A percentile compares a stretch with the other conserved stretches of the same genome.
Evolutionary conservation across 2,329 filamentous ascomycete genomes (phyloP).

Genomic region (Pseudogymnoascus sp.): DNA sequence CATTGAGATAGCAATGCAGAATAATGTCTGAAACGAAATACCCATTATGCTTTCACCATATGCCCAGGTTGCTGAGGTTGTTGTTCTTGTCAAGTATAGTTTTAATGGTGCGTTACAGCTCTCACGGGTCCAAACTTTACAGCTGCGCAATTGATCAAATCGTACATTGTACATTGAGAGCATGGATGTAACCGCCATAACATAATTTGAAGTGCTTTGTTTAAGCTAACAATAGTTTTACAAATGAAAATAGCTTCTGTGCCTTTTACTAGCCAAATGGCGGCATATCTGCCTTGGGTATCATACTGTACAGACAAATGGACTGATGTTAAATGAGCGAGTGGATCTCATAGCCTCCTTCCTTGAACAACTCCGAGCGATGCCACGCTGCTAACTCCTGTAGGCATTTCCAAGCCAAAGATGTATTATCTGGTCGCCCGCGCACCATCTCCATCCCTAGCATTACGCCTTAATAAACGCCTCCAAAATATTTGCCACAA

Average conservation of each 20-base stretch:
- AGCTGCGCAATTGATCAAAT: neutral
- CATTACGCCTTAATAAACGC: neutral
- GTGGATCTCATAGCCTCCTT: constrained; percentile 7
- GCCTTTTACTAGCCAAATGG: constrained; percentile 2
- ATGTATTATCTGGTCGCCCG: constrained; percentile 3
- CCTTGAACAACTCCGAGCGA: constrained; percentile 3
- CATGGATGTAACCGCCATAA: neutral
- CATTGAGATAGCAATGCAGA: constrained; percentile 8
- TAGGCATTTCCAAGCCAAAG: neutral
- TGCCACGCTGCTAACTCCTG: neutral
- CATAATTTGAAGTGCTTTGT: constrained; percentile 1
- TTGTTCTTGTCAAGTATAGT: neutral
- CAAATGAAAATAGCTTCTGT: constrained; percentile 7
- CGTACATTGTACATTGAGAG: neutral
- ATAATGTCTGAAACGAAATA: neutral
- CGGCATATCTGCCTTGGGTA: constrained; percentile 10
- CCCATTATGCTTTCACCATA: neutral
- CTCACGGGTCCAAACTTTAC: neutral
- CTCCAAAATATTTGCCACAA: neutral
- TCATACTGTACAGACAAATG: constrained; percentile 14
- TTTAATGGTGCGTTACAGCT: neutral
- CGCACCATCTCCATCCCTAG: neutral
- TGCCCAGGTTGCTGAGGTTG: neutral
- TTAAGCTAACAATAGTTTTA: neutral
- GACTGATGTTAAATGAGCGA: constrained; percentile 10